Conservation (phyloP, 1,284 basidiomycete genomes). For the Irpex lacteus region DNA sequence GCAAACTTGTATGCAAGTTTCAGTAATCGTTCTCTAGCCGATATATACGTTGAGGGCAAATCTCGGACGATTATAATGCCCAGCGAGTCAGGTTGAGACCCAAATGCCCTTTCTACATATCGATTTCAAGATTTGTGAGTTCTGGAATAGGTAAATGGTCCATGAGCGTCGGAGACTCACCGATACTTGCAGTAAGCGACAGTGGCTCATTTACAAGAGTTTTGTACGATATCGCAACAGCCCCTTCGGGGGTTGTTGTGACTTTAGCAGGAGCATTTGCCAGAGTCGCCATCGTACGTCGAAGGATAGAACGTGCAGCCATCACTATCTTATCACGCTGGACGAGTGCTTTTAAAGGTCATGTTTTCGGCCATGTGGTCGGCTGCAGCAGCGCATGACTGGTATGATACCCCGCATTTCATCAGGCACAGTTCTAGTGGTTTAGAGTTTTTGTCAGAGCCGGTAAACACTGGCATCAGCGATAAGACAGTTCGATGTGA, state of each 20-base stretch:
- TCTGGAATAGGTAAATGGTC: background rate
- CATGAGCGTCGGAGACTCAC: slow-evolving; percentile 32
- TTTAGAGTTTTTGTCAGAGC: background rate
- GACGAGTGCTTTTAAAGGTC: background rate
- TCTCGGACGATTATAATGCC: slow-evolving; percentile 83
- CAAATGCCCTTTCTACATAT: slow-evolving; percentile 73
- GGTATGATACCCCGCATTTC: no score
- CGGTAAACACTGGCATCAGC: background rate
- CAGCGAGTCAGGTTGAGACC: slow-evolving; percentile 69
- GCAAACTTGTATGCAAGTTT: slow-evolving; percentile 75
- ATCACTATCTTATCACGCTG: background rate
- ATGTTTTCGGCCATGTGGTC: background rate
- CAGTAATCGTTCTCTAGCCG: slow-evolving; percentile 68
- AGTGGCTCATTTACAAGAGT: slow-evolving; percentile 58
- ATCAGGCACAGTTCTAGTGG: no score
- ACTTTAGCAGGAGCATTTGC: slow-evolving; percentile 17
- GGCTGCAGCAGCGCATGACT: no score
- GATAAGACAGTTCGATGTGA: background rate
- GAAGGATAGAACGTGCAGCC: slow-evolving; percentile 10
- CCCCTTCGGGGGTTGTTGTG: slow-evolving; percentile 50
- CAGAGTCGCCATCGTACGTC: slow-evolving; percentile 27
- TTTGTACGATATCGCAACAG: slow-evolving; percentile 70
- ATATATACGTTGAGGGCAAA: slow-evolving; percentile 64
- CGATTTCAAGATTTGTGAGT: slow-evolving; percentile 1
- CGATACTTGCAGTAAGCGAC: slow-evolving; percentile 60